Evolutionary conservation across 2,329 filamentous ascomycete species (phyloP), one percentile per base, ranked within the genome.

Genomic region (Diaporthe capsici): DNA sequence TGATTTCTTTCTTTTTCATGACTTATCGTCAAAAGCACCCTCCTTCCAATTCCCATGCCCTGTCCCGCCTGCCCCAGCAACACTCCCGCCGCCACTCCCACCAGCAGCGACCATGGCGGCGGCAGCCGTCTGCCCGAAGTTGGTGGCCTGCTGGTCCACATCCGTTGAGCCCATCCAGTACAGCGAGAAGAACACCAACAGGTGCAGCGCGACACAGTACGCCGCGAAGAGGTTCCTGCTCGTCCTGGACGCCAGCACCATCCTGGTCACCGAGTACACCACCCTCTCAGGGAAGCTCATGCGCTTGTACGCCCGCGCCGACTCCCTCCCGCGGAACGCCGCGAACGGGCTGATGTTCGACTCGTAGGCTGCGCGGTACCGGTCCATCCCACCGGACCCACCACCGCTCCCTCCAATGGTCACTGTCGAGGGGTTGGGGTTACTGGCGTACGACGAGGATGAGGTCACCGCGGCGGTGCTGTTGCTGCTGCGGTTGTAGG

Each of bases 321-420:
- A 96, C 85, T 99, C 97, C 71, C 96, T 91, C n/a, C 96, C 96
- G 60, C 96, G 90, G 86, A 99, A 99, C 3, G 95, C 95, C 37
- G 96, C 96, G 83, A 99, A 99, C 0, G 97, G 97, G 15, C 95
- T 98, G 67, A 99, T 93, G 81, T 97, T 98, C 57, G 94, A 94
- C 86, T 99, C 97, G 85, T 99, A 99, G 15, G 95, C 95, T 75
- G 95, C 93, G 77, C 94, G 92, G 84, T 99, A 99, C 63, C 95
- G 91, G 83, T 98, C 95, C 72, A 76, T 71, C 8, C 75, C 74
- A 0, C 73, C 73, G 97, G 87, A 20, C 92, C 91, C 72, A 93
- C 89, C 87, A 22, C 86, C 79, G 82, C 88, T 80, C 85, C 90
- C 83, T 86, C 91, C 84, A 83, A 92, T 84, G 78, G 89, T 88